Evolutionary conservation across 176 grass and related monocot genomes (phyloP), one percentile per base, ranked within the genome.

Genomic region (Olyra latifolia): DNA sequence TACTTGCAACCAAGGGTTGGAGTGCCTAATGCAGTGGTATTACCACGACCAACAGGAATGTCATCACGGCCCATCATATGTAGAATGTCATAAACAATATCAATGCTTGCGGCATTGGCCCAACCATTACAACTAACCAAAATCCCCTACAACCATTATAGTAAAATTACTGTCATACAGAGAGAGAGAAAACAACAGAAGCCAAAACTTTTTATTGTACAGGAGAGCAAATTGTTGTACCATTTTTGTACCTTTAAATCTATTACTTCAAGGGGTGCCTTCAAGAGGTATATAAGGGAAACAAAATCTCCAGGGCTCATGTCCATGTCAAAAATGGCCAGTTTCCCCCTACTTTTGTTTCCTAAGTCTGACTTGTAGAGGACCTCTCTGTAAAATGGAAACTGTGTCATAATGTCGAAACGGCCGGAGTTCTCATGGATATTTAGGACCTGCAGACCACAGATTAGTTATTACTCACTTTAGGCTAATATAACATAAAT

Each of bases 11-110:
- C 90, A 43, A 92, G 83, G 59, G 1, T 83, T 20, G 85, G 73
- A 52, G 83, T 91, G 32, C 88, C 92, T 73, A 94, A 62, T 52
- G 95, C 95, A 40, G 89, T 89, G 23, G 87, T 17, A 78, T 85
- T 94, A 64, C 95, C 95, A 50, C 83, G 85, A 11, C 95, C 95
- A 46, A 94, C 91, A 71, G 88, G 92, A 87, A 98, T 92, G 74
- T 98, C 92, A 71, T 94, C 95, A 10, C 83, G 92, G 10, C 95
- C 92, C 95, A 98, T 98, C 95, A 94, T 94, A 62, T 94, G 90
- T 17, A 94, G 86, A 17, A 98, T 79, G 66, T 94, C 92, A 44
- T 94, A 94, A 86, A 94, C 66, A 1, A 94, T 70, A 55, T 98
- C 92, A 72, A 98, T 91, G 4, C 89, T 94, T 27, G 92, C 88